Percentiles rank a stretch among this genome's conserved stretches.
Conservation (phyloP, 306 rosid genomes). For the Senna tora region DNA sequence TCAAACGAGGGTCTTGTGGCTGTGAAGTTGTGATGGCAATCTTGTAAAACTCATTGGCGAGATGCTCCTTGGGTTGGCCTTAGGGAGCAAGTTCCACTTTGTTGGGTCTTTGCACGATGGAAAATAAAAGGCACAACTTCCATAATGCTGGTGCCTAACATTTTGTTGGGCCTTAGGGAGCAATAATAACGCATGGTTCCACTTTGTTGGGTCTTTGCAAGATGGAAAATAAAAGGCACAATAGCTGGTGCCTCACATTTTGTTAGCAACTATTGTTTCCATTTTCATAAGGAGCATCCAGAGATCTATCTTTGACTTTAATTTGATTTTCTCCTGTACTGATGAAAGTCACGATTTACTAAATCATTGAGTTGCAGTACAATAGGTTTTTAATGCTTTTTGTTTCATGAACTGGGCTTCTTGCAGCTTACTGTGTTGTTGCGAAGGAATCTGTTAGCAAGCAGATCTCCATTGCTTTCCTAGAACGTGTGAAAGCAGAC, state of each 20-base stretch:
- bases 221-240: neutral
- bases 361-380: slow-evolving; percentile 12
- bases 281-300: slow-evolving; percentile 6
- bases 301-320: slow-evolving; percentile 18
- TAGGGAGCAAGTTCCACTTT: neutral
- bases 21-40: slow-evolving; percentile 6
- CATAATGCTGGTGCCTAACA: neutral
- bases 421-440: slow-evolving; percentile 94
- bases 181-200: neutral
- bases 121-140: neutral
- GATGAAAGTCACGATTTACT: neutral
- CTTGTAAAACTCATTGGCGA: neutral
- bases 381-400: slow-evolving; percentile 12
- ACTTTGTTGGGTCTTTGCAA: neutral
- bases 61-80: slow-evolving; percentile 27
- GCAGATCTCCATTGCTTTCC: slow-evolving; percentile 86
- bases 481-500: slow-evolving; percentile 84
- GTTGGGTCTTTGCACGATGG: neutral
- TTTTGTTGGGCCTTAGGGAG: slow-evolving; percentile 12
- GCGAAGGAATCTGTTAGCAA: slow-evolving; percentile 87
- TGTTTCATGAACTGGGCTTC: slow-evolving; percentile 15
- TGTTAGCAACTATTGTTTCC: neutral
- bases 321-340: slow-evolving; percentile 19
- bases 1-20: slow-evolving; percentile 22
- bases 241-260: neutral